phyloP scores from a whole-genome alignment of 1,284 basidiomycete genomes.

The Boletus sp. region DNA sequence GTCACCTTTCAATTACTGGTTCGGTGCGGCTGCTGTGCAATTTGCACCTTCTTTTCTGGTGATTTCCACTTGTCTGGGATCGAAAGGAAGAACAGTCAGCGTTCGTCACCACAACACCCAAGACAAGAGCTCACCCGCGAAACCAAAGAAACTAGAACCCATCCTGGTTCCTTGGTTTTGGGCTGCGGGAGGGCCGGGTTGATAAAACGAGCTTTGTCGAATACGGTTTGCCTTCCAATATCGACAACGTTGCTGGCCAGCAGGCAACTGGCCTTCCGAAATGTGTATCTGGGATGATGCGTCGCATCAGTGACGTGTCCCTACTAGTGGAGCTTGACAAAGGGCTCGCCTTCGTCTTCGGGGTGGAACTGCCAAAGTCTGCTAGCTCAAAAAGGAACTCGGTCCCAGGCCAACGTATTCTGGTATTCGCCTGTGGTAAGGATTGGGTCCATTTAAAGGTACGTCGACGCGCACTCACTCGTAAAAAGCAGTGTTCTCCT shows the following conservation, averaged over 20 bases:
- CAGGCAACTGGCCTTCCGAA: slow-evolving; percentile 24
- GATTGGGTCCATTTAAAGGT: background rate
- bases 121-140: slow-evolving; percentile 21
- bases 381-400: slow-evolving; percentile 28
- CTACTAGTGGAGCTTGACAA: background rate
- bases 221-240: slow-evolving; percentile 31
- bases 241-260: slow-evolving; percentile 28
- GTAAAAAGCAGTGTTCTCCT: slow-evolving; percentile 31
- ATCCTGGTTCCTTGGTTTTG: slow-evolving; percentile 12
- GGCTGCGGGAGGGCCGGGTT: slow-evolving; percentile 17
- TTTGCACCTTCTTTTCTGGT: slow-evolving; percentile 22
- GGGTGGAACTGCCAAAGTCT: slow-evolving; percentile 24
- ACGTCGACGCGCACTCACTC: slow-evolving; percentile 19
- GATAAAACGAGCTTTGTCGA: slow-evolving; percentile 29
- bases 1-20: slow-evolving; percentile 4
- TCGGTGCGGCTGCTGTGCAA: slow-evolving; percentile 15
- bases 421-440: slow-evolving; percentile 5
- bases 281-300: slow-evolving; percentile 17
- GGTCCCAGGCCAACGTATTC: slow-evolving; percentile 31
- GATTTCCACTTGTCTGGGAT: slow-evolving; percentile 27
- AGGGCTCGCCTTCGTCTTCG: slow-evolving; percentile 31
- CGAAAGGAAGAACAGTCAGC: background rate
- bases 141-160: slow-evolving; percentile 21
- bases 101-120: background rate
- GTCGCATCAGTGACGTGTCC: background rate